These are phyloP conservation scores for Rosa chinensis DNA, from an alignment of 306 rosid species.

Conservation along the genomic window DNA sequence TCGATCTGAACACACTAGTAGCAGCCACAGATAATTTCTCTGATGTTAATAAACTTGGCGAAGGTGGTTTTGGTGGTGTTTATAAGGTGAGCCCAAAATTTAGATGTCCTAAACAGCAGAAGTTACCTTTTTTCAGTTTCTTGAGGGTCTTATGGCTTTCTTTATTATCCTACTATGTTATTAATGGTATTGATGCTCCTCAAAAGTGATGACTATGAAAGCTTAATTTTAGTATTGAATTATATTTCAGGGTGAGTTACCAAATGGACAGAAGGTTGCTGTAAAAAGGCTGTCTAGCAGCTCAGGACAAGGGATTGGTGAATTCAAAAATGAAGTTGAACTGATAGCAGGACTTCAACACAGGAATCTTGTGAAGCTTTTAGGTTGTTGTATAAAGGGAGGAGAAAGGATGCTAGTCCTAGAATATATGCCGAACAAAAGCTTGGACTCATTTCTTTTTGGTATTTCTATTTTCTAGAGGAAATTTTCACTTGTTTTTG, in stretches of 20 bases:
- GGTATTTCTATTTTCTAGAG: background rate
- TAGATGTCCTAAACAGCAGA: background rate
- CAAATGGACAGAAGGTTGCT: background rate
- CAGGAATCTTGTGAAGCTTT: background rate
- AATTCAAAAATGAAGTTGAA: slow-evolving; percentile 3
- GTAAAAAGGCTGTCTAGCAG: background rate
- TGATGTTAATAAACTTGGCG: slow-evolving; percentile 6
- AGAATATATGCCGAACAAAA: background rate
- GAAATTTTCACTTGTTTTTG: background rate
- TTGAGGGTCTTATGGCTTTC: background rate
- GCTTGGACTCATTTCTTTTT: slow-evolving; percentile 1
- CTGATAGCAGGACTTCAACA: slow-evolving; percentile 4
- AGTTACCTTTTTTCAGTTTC: background rate
- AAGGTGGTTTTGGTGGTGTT: slow-evolving; percentile 17
- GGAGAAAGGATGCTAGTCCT: background rate
- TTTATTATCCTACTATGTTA: background rate
- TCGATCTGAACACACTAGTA: background rate
- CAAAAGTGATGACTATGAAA: background rate
- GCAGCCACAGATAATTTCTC: slow-evolving; percentile 18
- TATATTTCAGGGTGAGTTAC: background rate
- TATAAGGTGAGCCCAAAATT: background rate
- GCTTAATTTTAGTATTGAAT: background rate
- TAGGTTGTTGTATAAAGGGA: background rate
- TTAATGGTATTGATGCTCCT: background rate
- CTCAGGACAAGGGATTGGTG: background rate